Percentiles rank a stretch among this genome's conserved stretches.
phyloP scores from a whole-genome alignment of 345 rosid genomes.

The Eucalyptus erythrocorys region DNA sequence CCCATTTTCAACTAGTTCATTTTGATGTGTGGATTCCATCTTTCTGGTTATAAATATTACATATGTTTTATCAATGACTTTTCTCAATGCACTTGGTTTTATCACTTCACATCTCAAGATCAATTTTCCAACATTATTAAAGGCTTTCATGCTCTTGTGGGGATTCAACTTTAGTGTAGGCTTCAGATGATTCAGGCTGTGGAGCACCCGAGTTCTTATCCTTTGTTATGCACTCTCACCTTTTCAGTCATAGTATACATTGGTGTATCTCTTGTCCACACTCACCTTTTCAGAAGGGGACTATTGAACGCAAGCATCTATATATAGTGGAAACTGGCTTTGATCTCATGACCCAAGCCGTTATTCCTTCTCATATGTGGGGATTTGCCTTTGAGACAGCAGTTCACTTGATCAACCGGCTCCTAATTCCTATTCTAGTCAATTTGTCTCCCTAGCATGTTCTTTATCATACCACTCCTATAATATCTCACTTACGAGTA shows the following conservation, averaged over 20 bases:
- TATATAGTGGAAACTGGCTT: too few species aligned
- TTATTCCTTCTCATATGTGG: too few species aligned
- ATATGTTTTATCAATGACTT: background rate
- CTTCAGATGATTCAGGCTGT: background rate
- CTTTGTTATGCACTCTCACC: background rate
- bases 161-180: too few species aligned
- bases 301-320: too few species aligned
- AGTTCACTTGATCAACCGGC: background rate
- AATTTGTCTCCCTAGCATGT: background rate
- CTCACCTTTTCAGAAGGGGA: too few species aligned
- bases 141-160: background rate
- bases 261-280: background rate
- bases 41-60: too few species aligned
- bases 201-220: background rate
- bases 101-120: background rate
- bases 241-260: background rate
- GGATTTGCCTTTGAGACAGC: background rate
- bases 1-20: background rate
- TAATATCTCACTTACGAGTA: background rate
- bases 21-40: background rate
- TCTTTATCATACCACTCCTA: background rate
- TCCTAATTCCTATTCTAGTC: background rate
- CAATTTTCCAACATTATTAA: background rate
- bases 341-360: too few species aligned
- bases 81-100: background rate